phyloP scores from a whole-genome alignment of 106 monocot genomes.

The Posidonia australis region DNA sequence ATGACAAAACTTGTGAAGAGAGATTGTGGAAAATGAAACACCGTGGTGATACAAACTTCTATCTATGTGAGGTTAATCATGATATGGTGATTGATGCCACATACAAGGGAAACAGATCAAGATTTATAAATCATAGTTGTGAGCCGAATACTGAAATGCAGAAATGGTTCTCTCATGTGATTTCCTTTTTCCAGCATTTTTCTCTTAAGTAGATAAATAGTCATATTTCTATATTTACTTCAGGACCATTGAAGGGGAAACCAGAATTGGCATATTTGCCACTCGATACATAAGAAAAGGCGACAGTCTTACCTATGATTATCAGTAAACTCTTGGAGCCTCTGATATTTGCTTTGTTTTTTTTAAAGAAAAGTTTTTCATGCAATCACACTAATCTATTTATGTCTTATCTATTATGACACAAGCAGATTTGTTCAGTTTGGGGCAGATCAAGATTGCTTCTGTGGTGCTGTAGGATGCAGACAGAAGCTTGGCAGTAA shows the following conservation, averaged over 20 bases:
- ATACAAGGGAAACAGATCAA: conserved; percentile 90
- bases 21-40: conserved; percentile 95
- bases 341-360: background rate
- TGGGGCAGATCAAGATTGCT: conserved; percentile 93
- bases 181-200: background rate
- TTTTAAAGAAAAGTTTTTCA: background rate
- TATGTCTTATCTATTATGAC: background rate
- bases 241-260: conserved; percentile 93
- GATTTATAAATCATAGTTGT: conserved; percentile 97
- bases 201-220: background rate
- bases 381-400: conserved; percentile 3
- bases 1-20: conserved; percentile 98
- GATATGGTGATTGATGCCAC: conserved; percentile 99
- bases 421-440: conserved; percentile 89
- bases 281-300: conserved; percentile 69
- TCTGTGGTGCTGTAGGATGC: conserved; percentile 73
- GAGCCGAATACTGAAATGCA: conserved; percentile 99
- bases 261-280: conserved; percentile 97
- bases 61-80: conserved; percentile 85
- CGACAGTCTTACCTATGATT: conserved; percentile 86
- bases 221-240: conserved; percentile 10
- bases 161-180: conserved; percentile 69
- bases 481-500: conserved; percentile 73
- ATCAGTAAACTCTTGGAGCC: conserved; percentile 44
- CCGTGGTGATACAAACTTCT: conserved; percentile 81